A percentile compares a stretch with the other conserved stretches of the same genome.
These are phyloP conservation scores for Curvularia sp. DNA, from an alignment of 2,329 filamentous ascomycete genomes.

Conservation along the genomic window DNA sequence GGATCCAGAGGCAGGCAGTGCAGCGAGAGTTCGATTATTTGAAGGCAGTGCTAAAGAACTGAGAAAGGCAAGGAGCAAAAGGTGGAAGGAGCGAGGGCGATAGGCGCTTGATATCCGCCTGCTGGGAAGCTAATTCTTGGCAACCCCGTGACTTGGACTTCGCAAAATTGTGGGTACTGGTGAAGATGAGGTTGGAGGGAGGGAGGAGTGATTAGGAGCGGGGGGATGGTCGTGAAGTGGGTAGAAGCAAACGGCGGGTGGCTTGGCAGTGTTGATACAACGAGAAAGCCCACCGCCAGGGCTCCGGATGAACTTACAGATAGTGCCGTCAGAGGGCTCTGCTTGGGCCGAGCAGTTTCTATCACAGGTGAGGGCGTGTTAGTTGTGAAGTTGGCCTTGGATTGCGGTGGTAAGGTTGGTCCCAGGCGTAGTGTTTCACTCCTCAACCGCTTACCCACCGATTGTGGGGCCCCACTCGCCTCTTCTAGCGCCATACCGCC, in stretches of 20 bases:
- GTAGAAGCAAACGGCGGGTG: conserved; percentile 4
- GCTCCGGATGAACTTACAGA: conserved; percentile 6
- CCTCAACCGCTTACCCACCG: conserved; percentile 17
- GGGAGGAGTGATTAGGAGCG: conserved; percentile 3
- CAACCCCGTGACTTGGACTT: conserved; percentile 15
- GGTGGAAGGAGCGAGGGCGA: conserved; percentile 22
- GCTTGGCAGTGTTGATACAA: conserved; percentile 2
- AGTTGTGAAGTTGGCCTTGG: conserved; percentile 23
- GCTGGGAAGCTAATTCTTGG: neutral
- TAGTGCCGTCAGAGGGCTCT: conserved; percentile 26
- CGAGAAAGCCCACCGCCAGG: conserved; percentile 11
- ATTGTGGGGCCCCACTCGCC: conserved; percentile 17
- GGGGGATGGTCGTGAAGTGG: conserved; percentile 10
- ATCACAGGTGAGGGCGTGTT: neutral
- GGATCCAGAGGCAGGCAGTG: too few relatives aligned
- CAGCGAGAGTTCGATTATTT: neutral
- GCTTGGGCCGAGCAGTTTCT: conserved; percentile 30
- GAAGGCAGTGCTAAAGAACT: too few relatives aligned
- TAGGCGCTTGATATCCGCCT: conserved; percentile 19
- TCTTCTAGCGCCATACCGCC: conserved; percentile 14
- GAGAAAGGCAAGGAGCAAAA: neutral
- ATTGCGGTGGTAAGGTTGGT: conserved; percentile 25
- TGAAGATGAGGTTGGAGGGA: too few relatives aligned
- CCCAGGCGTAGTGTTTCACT: conserved; percentile 23
- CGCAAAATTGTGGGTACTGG: too few relatives aligned